phyloP scores from a whole-genome alignment of 495 filamentous ascomycete genomes.

The Penicillium goetzii region DNA sequence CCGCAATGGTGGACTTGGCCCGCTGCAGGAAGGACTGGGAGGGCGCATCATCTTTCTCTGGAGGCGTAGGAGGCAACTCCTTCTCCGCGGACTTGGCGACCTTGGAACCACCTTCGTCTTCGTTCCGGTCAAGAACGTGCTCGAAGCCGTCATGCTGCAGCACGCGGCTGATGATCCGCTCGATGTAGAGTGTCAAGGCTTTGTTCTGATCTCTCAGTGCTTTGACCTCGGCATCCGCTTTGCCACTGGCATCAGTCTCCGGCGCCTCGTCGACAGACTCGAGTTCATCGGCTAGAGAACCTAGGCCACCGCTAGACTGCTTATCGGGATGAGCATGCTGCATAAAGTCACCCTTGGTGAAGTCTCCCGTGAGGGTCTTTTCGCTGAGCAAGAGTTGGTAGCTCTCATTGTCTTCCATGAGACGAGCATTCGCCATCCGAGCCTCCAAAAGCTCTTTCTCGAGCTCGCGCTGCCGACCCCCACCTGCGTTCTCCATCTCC shows the following conservation, averaged over 20 bases:
- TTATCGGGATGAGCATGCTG: conserved; percentile 48
- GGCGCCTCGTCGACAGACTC: conserved; percentile 63
- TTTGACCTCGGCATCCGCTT: conserved; percentile 78
- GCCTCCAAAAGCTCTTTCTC: conserved; percentile 87
- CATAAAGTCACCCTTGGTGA: conserved; percentile 84
- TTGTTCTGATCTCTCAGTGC: conserved; percentile 93
- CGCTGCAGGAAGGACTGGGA: conserved; percentile 70
- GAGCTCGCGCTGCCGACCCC: conserved; percentile 79
- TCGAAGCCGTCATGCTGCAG: conserved; percentile 95
- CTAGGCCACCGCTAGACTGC: conserved; percentile 46
- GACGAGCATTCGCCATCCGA: conserved; percentile 87
- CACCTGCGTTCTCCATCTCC: conserved; percentile 90
- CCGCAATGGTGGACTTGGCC: conserved; percentile 70
- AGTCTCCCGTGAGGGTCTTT: conserved; percentile 92
- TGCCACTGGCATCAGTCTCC: conserved; percentile 61
- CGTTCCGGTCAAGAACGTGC: conserved; percentile 70
- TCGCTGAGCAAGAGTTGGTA: conserved; percentile 93
- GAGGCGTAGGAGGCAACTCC: conserved; percentile 80
- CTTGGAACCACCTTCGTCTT: conserved; percentile 56
- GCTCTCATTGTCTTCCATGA: conserved; percentile 99
- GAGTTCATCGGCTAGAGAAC: conserved; percentile 87
- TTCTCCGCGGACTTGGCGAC: conserved; percentile 60
- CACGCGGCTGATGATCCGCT: conserved; percentile 94
- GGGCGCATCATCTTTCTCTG: conserved; percentile 57
- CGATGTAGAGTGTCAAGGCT: conserved; percentile 94